These are phyloP conservation scores for Orbilia blumenaviensis DNA, from an alignment of 2,329 filamentous ascomycete species.

Conservation along the genomic window DNA sequence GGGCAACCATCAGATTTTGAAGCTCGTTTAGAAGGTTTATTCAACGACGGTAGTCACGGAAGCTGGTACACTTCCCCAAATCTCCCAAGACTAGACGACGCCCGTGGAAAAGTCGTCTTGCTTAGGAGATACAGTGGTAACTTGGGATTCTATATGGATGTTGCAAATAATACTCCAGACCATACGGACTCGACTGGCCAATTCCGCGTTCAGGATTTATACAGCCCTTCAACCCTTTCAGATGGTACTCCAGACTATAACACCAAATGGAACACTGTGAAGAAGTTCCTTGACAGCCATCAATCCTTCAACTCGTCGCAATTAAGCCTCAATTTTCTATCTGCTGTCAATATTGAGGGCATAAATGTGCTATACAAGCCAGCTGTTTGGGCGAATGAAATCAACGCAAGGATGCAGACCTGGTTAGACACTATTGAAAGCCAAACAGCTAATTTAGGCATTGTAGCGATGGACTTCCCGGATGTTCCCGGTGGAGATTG, in stretches of 20 bases:
- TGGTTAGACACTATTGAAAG: conserved; percentile 16
- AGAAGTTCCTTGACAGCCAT: neutral
- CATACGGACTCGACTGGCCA: neutral
- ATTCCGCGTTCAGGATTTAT: conserved; percentile 26
- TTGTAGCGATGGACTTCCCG: conserved; percentile 33
- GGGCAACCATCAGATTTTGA: conserved; percentile 19
- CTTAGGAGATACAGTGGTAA: conserved; percentile 11
- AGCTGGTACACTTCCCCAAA: conserved; percentile 11
- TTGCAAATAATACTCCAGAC: conserved; percentile 12
- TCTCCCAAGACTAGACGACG: conserved; percentile 6
- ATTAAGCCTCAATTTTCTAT: conserved; percentile 25
- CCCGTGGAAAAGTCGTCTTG: conserved; percentile 22
- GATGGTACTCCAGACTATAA: conserved; percentile 5
- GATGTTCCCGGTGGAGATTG: conserved; percentile 14
- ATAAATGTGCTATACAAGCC: conserved; percentile 6
- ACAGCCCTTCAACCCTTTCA: neutral
- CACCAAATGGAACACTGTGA: conserved; percentile 8
- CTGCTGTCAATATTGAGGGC: conserved; percentile 19
- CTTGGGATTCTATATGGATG: conserved; percentile 11
- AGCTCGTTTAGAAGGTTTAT: neutral
- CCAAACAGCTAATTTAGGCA: conserved; percentile 7
- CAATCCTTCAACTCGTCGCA: neutral
- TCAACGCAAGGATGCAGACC: conserved; percentile 14
- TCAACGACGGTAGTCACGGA: neutral
- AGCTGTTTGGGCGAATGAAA: conserved; percentile 19